phyloP scores from a whole-genome alignment of 208 protist species.

The Trypanosoma melophagium region DNA sequence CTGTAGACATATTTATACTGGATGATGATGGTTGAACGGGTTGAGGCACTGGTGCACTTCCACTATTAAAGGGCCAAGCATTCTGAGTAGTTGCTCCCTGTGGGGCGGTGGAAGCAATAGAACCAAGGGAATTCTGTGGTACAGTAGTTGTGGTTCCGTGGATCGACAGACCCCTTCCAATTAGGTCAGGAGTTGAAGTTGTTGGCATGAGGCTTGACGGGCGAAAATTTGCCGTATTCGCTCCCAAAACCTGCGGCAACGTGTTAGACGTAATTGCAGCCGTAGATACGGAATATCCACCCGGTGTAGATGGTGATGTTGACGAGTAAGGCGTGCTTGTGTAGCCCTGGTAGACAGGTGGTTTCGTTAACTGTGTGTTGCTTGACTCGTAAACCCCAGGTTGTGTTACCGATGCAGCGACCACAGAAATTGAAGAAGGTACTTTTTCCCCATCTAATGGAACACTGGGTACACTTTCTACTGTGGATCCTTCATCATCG shows the following conservation, averaged over 20 bases:
- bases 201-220: not conserved
- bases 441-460: not conserved
- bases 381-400: not conserved
- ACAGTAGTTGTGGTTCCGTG: too few relatives aligned
- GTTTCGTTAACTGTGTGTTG: not conserved
- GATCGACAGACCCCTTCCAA: not conserved
- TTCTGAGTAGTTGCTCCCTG: too few relatives aligned
- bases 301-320: not conserved
- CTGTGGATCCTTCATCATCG: not conserved
- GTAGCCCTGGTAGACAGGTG: not conserved
- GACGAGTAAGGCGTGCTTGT: not conserved
- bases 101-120: too few relatives aligned
- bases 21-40: too few relatives aligned
- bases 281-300: not conserved
- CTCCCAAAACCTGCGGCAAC: not conserved
- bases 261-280: not conserved
- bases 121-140: not conserved
- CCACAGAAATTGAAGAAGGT: not conserved
- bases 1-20: too few relatives aligned
- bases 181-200: not conserved
- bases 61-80: too few relatives aligned
- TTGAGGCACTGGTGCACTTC: too few relatives aligned
- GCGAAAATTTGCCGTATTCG: not conserved
- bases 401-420: not conserved
- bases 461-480: conserved; percentile 5